These are phyloP conservation scores for Blastomyces emzantsi DNA, from an alignment of 2,329 filamentous ascomycete genomes.

Conservation along the genomic window DNA sequence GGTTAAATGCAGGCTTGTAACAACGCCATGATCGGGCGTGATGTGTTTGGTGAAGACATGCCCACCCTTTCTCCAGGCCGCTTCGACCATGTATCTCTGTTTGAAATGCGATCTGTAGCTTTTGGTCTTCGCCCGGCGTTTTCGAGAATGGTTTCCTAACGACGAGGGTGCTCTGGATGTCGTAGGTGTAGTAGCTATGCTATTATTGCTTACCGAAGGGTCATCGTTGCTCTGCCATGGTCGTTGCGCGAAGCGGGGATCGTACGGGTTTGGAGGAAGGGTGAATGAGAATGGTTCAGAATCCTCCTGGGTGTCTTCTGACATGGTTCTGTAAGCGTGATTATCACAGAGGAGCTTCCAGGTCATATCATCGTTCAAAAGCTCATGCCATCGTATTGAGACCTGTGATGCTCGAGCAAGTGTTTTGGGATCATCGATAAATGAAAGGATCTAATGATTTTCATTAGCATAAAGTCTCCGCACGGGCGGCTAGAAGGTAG, in stretches of 20 bases:
- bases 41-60: conserved; percentile 75
- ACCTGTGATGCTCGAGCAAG: conserved; percentile 90
- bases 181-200: background rate
- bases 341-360: conserved; percentile 98
- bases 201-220: background rate
- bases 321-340: conserved; percentile 67
- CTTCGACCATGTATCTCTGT: conserved; percentile 92
- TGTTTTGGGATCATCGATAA: conserved; percentile 93
- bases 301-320: conserved; percentile 36
- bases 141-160: conserved; percentile 21
- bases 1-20: conserved; percentile 89
- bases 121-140: conserved; percentile 54
- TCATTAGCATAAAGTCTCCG: background rate
- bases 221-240: background rate
- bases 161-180: conserved; percentile 5
- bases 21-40: conserved; percentile 91
- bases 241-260: background rate
- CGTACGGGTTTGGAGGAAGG: conserved; percentile 4
- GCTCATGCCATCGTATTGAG: conserved; percentile 86
- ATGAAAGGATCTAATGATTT: conserved; percentile 69
- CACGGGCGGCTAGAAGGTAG: background rate
- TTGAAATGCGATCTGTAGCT: conserved; percentile 98
- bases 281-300: conserved; percentile 27
- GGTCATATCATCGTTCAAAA: conserved; percentile 91
- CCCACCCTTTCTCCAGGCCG: conserved; percentile 92